Base-by-base conservation (phyloP, 192 early-diverging fungal species). In the Dissophora globulifera region DNA sequence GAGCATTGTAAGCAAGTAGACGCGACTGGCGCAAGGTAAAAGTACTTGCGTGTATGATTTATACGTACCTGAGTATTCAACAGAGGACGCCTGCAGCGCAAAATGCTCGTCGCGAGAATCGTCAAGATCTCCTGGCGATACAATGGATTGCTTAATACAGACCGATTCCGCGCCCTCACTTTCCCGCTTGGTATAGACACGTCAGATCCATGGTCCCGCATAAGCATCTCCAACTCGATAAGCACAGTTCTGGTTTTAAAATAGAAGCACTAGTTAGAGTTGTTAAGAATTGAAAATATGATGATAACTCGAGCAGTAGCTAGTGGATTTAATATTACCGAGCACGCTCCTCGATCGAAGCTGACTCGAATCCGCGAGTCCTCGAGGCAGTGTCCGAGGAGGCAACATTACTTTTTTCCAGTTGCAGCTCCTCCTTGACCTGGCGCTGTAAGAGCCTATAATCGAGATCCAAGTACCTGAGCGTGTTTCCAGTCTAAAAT, bases 401-500 rank as follows among this genome's bases (percentile, higher is more conserved):
- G n/a, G 10, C 17, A 2, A 54, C 22, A 20, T 42, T 46, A 31
- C 67, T 62, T n/a, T 76, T 76, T 29, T 67, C 50, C 17, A 76
- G 25, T 17, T 76, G 72, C 13, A 76, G 47, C 27, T 76, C 62
- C 30, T 76, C 72, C 38, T 76, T 76, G 32, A 66, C 72, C 40
- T 76, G 72, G 23, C 64, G 72, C 27, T 76, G 72, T 17, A 76
- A 61, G 12, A 67, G 20, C 4, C 52, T 22, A 27, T 76, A 76
- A 25, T 76, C 58, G 20, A 76, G 47, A 22, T 67, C 38, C 49
- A 58, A 15, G 58, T 67, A 76, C 23, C 31, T 54, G 3, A 65
- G 25, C 6, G 53, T 51, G 11, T 25, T 61, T 31, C 54, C 43
- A 26, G 72, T 50, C 72, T 76, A 40, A n/a, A n/a, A n/a, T n/a